A percentile compares a stretch with the other conserved stretches of the same genome.
Conservation (phyloP, 1,284 basidiomycete species). For the Cystobasidium slooffiae region DNA sequence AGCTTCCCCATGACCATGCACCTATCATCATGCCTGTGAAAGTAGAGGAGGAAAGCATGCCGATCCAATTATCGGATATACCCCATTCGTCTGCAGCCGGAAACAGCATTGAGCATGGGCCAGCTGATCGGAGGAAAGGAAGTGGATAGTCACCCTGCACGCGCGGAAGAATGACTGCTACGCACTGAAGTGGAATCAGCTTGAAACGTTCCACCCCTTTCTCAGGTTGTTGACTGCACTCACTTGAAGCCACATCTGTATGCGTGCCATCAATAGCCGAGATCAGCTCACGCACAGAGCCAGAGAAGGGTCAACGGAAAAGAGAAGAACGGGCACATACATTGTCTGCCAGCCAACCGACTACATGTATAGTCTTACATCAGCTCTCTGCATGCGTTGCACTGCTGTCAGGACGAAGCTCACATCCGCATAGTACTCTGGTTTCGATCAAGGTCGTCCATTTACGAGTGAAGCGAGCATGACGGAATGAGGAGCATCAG, state of each 20-base stretch:
- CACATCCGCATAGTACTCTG: slow-evolving; percentile 59
- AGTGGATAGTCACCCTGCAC: slow-evolving; percentile 66
- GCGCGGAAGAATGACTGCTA: slow-evolving; percentile 88
- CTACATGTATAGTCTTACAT: slow-evolving; percentile 37
- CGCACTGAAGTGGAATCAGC: slow-evolving; percentile 51
- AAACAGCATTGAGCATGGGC: background rate
- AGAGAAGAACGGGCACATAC: slow-evolving; percentile 59
- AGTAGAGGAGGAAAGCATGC: slow-evolving; percentile 75
- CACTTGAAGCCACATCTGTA: slow-evolving; percentile 79
- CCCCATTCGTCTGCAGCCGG: slow-evolving; percentile 63
- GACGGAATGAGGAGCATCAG: slow-evolving; percentile 59
- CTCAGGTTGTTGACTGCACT: background rate
- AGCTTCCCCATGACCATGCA: slow-evolving; percentile 77
- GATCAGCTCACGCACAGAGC: background rate
- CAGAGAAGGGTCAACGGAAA: slow-evolving; percentile 31
- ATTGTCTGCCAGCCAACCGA: slow-evolving; percentile 84
- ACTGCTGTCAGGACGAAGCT: slow-evolving; percentile 52
- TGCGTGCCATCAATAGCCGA: slow-evolving; percentile 54
- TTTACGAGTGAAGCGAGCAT: background rate
- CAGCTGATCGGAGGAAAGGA: background rate
- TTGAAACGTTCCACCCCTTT: background rate
- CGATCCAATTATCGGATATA: slow-evolving; percentile 75
- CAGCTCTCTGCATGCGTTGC: slow-evolving; percentile 41
- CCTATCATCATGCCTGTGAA: slow-evolving; percentile 91
- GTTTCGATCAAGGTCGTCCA: slow-evolving; percentile 1